Conservation (phyloP, 2,329 filamentous ascomycete species). For the Aureobasidium zeae region DNA sequence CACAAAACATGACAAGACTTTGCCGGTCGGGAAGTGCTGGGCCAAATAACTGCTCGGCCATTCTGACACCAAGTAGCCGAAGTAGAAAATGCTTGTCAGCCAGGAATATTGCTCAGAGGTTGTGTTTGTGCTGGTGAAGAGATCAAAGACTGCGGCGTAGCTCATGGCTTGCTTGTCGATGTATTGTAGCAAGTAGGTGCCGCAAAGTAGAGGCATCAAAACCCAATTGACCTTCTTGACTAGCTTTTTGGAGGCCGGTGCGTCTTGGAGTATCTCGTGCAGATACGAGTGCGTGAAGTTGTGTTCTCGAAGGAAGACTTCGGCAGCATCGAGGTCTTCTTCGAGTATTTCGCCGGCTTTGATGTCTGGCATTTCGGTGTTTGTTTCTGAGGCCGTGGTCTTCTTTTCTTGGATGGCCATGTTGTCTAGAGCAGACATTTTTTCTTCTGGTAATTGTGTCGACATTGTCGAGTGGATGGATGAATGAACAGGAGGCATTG, state of each 20-base stretch:
- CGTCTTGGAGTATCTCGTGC: conserved; percentile 38
- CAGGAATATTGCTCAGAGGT: conserved; percentile 42
- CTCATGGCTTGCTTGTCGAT: conserved; percentile 42
- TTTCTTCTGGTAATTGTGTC: not conserved
- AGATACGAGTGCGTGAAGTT: conserved; percentile 37
- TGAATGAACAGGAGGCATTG: not conserved
- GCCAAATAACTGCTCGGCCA: conserved; percentile 24
- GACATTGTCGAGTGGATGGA: not conserved
- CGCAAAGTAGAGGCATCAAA: conserved; percentile 44
- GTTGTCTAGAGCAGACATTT: conserved; percentile 1
- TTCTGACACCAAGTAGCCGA: conserved; percentile 32
- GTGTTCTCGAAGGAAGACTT: conserved; percentile 42
- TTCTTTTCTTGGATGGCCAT: conserved; percentile 10
- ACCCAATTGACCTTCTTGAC: conserved; percentile 42
- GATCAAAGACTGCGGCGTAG: conserved; percentile 48
- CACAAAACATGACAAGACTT: conserved; percentile 36
- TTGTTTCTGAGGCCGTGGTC: not conserved
- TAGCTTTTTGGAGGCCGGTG: conserved; percentile 26
- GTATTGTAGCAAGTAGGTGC: conserved; percentile 42
- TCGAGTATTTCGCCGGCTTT: conserved; percentile 29
- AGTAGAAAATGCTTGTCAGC: conserved; percentile 49
- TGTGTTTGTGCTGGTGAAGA: conserved; percentile 43
- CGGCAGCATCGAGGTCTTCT: conserved; percentile 39
- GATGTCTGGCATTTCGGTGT: conserved; percentile 17
- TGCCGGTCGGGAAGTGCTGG: conserved; percentile 28